Base-by-base conservation (phyloP, 768 basidiomycete genomes). In the Roridomyces roridus region DNA sequence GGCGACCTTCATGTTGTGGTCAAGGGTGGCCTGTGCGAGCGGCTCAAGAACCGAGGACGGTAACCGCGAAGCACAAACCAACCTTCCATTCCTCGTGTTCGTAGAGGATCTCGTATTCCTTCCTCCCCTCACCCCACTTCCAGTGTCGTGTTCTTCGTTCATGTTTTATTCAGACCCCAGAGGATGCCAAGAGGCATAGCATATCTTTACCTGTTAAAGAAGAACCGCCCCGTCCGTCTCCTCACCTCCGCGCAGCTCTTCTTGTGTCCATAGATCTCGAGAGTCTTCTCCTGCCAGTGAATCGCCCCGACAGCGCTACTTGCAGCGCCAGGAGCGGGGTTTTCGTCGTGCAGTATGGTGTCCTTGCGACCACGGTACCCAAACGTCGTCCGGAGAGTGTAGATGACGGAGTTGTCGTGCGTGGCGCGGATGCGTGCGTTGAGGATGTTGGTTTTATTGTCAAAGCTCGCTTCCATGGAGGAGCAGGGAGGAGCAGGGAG, bases 391-490 rank as follows among this genome's bases (percentile, higher is more conserved):
- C 73, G 69, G 29, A 82, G 63, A 2, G 72, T 67, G 60, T 83
- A 84, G 7, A 82, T 60, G 31, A 76, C 66, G 0, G 79, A 80
- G 51, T 77, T 69, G 58, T 83, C 81, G 59, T 80, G 77, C 1
- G 69, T 60, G 11, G 77, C 70, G 18, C 73, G 74, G 51, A 84
- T 72, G 24, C 71, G 67, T 8, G 80, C 76, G 43, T 77, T 75
- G 25, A 82, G 73, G 18, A 83, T 70, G 66, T 84, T 82, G 47
- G 70, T 70, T 52, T 78, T 77, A 72, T 81, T 82, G 66, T 82
- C 79, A 62, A 84, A 80, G 15, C 67, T 69, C n/a, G 74, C 81
- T 62, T 83, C 81, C 82, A 84, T 84, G 39, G 36, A 11, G 31
- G 5, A 7, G 15, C 26, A 25, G 35, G 23, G 39, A 21, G 31